Evolutionary conservation across 306 rosid genomes (phyloP).

Genomic region (Ormosia emarginata): DNA sequence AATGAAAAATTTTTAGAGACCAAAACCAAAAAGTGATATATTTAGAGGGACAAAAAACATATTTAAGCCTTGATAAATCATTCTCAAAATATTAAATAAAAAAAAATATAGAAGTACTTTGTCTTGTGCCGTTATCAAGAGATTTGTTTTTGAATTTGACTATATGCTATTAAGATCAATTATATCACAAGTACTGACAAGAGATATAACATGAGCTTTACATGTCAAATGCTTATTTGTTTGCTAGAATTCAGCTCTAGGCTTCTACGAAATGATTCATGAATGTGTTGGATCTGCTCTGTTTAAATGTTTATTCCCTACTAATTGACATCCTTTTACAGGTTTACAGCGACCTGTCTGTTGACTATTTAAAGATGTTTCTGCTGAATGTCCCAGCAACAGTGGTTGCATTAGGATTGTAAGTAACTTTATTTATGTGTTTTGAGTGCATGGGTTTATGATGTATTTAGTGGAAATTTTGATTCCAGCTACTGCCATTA

Average conservation of each 20-base stretch:
- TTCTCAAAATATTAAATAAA: neutral
- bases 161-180: neutral
- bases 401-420: conserved; percentile 80
- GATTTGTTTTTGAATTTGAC: neutral
- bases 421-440: conserved; percentile 32
- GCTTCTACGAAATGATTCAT: neutral
- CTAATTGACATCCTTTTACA: conserved; percentile 30
- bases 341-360: conserved; percentile 92
- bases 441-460: neutral
- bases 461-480: neutral
- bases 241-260: neutral
- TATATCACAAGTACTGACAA: neutral
- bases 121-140: neutral
- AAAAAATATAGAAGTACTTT: neutral
- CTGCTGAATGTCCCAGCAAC: conserved; percentile 92
- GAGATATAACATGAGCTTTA: neutral
- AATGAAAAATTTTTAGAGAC: no score
- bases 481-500: neutral
- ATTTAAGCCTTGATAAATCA: neutral
- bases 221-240: neutral
- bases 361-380: conserved; percentile 87
- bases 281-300: neutral
- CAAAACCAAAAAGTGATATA: no score
- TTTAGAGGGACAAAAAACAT: no score
- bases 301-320: neutral